Evolutionary conservation across 2,329 filamentous ascomycete genomes (phyloP), one percentile per base, ranked within the genome.

Genomic region (Westerdykella aurantiaca): DNA sequence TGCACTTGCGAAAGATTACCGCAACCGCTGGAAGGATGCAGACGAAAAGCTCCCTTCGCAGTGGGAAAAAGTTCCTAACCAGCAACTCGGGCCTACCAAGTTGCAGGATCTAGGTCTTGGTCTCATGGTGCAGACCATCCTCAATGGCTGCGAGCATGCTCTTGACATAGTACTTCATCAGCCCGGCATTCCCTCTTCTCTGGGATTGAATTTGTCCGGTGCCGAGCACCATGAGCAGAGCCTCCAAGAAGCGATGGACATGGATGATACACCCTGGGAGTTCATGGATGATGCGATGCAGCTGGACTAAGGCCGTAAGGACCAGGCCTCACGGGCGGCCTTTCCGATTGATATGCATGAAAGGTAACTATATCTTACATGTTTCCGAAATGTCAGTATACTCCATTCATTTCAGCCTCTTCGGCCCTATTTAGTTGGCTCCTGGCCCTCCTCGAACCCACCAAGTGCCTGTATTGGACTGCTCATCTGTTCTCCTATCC

Each of bases 11-110:
- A 88, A 88, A 59, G 82, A 85, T 50, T 73, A 86, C 44, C 72
- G 84, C 1, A 88, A 88, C 52, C 72, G 79, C 9, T 88, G 84
- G 84, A 88, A 88, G 66, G 78, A 82, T 42, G 81, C 78, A 0
- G 79, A 81, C 31, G 73, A 78, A 35, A 63, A 64, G 5, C 43
- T 41, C 1, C 16, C 46, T 1, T 37, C 41, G 4, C 46, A 43
- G 10, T 46, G 45, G 43, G 7, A 10, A 35, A 18, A 6, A 7
- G 33, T 18, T 14, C 34, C 44, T 18, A 43, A 44, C 13, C 44
- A 42, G 40, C 47, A 45, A 34, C 57, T 45, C 37, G 62, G 58
- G 17, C 58, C 65, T 22, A 48, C 58, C 12, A 71, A 73, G 17
- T 67, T 87, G 2, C 74, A 76, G 45, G 76, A 79, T 49, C 81